These are phyloP conservation scores for Phaeomoniella chlamydospora DNA, from an alignment of 2,329 filamentous ascomycete species.

Conservation along the genomic window DNA sequence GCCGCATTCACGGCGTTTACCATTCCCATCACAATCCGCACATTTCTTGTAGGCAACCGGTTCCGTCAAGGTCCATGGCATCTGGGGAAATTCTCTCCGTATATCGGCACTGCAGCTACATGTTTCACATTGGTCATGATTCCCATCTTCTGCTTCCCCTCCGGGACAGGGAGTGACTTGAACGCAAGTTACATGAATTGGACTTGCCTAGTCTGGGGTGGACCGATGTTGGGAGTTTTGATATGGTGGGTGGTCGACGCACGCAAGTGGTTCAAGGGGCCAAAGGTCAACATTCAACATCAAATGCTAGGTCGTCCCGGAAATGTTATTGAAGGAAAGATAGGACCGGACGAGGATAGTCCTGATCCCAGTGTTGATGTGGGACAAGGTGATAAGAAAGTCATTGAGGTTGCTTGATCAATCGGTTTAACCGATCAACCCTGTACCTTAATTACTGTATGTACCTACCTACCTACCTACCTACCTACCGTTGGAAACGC, in stretches of 20 bases:
- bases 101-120: conserved; percentile 42
- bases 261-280: conserved; percentile 55
- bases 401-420: background rate
- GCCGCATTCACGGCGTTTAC: conserved; percentile 44
- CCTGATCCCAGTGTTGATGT: background rate
- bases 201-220: conserved; percentile 53
- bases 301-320: conserved; percentile 27
- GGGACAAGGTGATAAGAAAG: background rate
- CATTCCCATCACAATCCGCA: conserved; percentile 27
- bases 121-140: conserved; percentile 52
- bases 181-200: conserved; percentile 49
- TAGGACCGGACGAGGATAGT: background rate
- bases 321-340: conserved; percentile 20
- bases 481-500: no score
- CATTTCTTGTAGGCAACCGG: conserved; percentile 40
- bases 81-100: conserved; percentile 43
- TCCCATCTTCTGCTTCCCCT: conserved; percentile 53
- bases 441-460: no score
- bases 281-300: conserved; percentile 53
- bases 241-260: conserved; percentile 52
- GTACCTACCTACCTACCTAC: no score
- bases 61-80: conserved; percentile 58
- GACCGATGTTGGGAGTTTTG: conserved; percentile 42
- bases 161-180: conserved; percentile 39
- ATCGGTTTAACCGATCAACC: no score